A percentile compares a stretch with the other conserved stretches of the same genome.
Conservation (phyloP, 345 rosid genomes). For the Pugionium cornutum region DNA sequence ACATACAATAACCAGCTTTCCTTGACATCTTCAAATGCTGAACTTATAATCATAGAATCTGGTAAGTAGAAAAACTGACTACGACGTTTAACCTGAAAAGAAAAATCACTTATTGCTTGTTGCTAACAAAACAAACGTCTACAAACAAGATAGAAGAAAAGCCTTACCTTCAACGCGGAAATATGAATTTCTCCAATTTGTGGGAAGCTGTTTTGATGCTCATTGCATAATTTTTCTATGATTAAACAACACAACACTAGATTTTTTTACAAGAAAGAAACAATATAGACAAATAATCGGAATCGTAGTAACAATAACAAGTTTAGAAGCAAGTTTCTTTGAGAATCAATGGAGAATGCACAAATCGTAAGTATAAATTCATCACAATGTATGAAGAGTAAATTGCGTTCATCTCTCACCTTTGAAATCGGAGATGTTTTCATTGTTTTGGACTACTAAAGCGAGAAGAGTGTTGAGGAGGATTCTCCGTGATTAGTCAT, state of each 20-base stretch:
- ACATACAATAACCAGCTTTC: slow-evolving; percentile 52
- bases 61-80: slow-evolving; percentile 50
- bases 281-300: neutral
- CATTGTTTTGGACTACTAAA: slow-evolving; percentile 46
- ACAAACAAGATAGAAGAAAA: neutral
- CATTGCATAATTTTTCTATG: slow-evolving; percentile 11
- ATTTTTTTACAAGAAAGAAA: too few relatives aligned
- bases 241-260: neutral
- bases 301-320: neutral
- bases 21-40: slow-evolving; percentile 46
- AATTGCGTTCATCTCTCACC: neutral
- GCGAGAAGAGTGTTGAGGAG: slow-evolving; percentile 52
- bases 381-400: too few relatives aligned
- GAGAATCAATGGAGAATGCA: neutral
- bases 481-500: slow-evolving; percentile 6
- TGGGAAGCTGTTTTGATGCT: neutral
- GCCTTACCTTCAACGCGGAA: slow-evolving; percentile 9
- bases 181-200: slow-evolving; percentile 2
- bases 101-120: neutral
- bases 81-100: slow-evolving; percentile 36
- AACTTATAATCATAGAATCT: slow-evolving; percentile 49
- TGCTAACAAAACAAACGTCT: neutral
- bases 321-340: neutral
- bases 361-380: too few relatives aligned
- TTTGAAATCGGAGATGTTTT: slow-evolving; percentile 59